Evolutionary conservation across 202 grass and related monocot species (phyloP).

Genomic region (Tripidium arundinaceum): DNA sequence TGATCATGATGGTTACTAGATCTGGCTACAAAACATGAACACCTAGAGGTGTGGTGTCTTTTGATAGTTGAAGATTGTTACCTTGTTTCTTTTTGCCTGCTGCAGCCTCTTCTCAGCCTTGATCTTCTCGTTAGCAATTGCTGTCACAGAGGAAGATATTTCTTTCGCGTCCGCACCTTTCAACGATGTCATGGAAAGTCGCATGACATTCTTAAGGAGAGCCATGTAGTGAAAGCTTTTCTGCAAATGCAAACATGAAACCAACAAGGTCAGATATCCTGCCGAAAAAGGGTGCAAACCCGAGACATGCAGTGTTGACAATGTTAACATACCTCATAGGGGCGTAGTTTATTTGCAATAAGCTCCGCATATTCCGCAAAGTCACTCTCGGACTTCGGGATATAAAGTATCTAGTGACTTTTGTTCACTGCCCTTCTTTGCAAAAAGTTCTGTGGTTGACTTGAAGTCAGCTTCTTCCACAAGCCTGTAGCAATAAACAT

Average conservation of each 20-base stretch:
- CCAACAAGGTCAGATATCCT: constrained; percentile 15
- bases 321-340: constrained; percentile 57
- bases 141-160: constrained; percentile 64
- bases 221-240: constrained; percentile 97
- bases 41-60: background rate
- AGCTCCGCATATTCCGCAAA: constrained; percentile 87
- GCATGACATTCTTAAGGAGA: constrained; percentile 81
- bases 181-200: constrained; percentile 61
- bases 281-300: background rate
- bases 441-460: constrained; percentile 77
- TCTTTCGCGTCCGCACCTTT: constrained; percentile 94
- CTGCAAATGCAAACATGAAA: constrained; percentile 54
- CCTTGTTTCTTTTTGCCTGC: constrained; percentile 96
- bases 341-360: constrained; percentile 66
- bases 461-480: constrained; percentile 97
- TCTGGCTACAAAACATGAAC: background rate
- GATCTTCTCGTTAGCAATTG: constrained; percentile 94
- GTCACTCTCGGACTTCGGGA: constrained; percentile 88
- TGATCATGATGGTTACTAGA: background rate
- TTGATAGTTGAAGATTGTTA: background rate
- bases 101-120: constrained; percentile 89
- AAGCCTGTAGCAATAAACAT: constrained; percentile 51
- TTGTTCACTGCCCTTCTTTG: constrained; percentile 57
- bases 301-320: background rate
- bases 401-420: constrained; percentile 88